phyloP scores from a whole-genome alignment of 805 yeast genomes.

The Vanderwaltozyma yarrowii region DNA sequence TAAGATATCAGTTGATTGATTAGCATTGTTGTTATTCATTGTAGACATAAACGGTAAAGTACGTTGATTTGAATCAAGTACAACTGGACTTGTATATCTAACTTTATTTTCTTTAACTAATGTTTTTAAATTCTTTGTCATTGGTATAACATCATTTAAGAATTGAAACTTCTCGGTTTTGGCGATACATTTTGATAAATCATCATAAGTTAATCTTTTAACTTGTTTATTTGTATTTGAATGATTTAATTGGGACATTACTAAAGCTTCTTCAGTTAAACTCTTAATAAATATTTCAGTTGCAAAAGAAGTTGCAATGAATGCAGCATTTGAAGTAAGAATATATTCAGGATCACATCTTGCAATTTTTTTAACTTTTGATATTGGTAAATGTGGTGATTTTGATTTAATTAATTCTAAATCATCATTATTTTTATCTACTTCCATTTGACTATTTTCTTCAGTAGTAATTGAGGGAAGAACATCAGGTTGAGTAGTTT shows the following conservation, averaged over 20 bases:
- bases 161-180: conserved; percentile 15
- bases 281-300: conserved; percentile 19
- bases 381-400: conserved; percentile 13
- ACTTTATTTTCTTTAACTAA: conserved; percentile 21
- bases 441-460: background rate
- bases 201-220: conserved; percentile 15
- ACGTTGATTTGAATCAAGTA: conserved; percentile 6
- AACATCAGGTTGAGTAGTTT: too few relatives aligned
- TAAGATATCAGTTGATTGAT: conserved; percentile 9
- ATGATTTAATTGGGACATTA: conserved; percentile 11
- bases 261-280: conserved; percentile 15
- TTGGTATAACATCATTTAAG: conserved; percentile 19
- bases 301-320: conserved; percentile 19
- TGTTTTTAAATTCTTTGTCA: conserved; percentile 15
- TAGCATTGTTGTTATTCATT: conserved; percentile 6
- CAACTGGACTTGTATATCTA: conserved; percentile 11
- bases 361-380: conserved; percentile 21
- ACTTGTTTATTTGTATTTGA: conserved; percentile 1
- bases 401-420: conserved; percentile 1
- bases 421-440: background rate
- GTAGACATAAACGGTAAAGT: conserved; percentile 7
- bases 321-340: conserved; percentile 16
- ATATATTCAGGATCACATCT: conserved; percentile 20
- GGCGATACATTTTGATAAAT: conserved; percentile 14
- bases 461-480: too few relatives aligned